These are phyloP conservation scores for Melampsora larici-populina DNA, from an alignment of 1,284 basidiomycete genomes.

Conservation along the genomic window DNA sequence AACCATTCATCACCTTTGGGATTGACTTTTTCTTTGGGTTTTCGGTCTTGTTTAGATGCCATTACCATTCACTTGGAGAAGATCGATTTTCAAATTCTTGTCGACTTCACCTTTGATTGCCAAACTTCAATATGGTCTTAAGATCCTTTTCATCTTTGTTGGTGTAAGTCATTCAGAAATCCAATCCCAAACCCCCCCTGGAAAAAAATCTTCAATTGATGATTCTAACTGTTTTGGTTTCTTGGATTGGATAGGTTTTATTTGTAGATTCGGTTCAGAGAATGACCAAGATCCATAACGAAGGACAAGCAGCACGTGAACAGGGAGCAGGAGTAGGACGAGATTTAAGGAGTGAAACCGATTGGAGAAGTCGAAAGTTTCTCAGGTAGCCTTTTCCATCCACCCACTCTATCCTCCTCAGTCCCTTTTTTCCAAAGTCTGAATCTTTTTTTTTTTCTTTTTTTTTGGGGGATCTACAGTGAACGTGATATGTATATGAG, in stretches of 20 bases:
- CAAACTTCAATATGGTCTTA: constrained; percentile 63
- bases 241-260: constrained; percentile 34
- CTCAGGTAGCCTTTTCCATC: constrained; percentile 40
- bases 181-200: background rate
- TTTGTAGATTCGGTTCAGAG: constrained; percentile 39
- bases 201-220: too few relatives aligned
- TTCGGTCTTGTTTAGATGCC: constrained; percentile 57
- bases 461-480: background rate
- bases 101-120: constrained; percentile 57
- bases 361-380: constrained; percentile 52
- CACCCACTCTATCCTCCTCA: background rate
- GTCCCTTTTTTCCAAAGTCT: background rate
- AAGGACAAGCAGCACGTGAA: constrained; percentile 36
- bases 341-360: constrained; percentile 50
- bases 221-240: too few relatives aligned
- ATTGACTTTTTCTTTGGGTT: background rate
- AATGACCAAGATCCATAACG: constrained; percentile 38
- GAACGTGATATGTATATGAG: constrained; percentile 43
- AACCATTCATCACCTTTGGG: too few relatives aligned
- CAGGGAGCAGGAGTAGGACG: constrained; percentile 33
- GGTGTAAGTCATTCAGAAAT: constrained; percentile 4
- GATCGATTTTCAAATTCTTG: constrained; percentile 71
- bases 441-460: background rate
- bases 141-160: constrained; percentile 87
- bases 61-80: constrained; percentile 69